Evolutionary conservation across 257 asterid genomes (phyloP).

Genomic region (Dorcoceras hygrometricum): DNA sequence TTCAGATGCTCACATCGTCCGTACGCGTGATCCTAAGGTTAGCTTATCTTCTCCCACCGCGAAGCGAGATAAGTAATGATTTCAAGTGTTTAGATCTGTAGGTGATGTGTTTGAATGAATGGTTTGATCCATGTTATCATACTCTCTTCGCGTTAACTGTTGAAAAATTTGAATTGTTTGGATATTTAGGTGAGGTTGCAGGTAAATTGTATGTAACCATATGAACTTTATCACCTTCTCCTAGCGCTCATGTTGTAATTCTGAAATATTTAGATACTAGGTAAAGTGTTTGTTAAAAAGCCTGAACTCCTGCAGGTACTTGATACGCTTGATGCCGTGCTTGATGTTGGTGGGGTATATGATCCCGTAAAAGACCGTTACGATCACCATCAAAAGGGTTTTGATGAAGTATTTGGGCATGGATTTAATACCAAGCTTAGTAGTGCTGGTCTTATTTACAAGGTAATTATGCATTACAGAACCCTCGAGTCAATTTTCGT

Average conservation of each 20-base stretch:
- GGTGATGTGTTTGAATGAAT: not conserved
- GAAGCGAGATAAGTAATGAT: no score
- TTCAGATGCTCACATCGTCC: conserved; percentile 65
- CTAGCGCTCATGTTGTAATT: not conserved
- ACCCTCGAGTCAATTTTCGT: conserved; percentile 2
- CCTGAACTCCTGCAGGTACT: conserved; percentile 47
- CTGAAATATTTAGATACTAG: conserved; percentile 1
- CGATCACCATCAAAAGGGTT: conserved; percentile 80
- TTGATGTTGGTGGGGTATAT: conserved; percentile 44
- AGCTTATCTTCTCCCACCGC: not conserved
- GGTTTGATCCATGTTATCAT: not conserved
- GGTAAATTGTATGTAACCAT: not conserved
- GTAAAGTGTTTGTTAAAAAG: conserved; percentile 58
- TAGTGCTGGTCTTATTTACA: conserved; percentile 94
- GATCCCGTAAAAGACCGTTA: conserved; percentile 41
- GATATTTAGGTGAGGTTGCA: not conserved
- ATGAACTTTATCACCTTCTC: not conserved
- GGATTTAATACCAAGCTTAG: conserved; percentile 86
- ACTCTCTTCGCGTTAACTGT: not conserved
- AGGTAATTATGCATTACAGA: conserved; percentile 39
- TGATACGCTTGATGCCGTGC: conserved; percentile 59
- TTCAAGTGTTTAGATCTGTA: not conserved
- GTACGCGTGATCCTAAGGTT: conserved; percentile 86
- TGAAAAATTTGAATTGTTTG: not conserved
- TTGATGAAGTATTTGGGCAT: conserved; percentile 78